Percentiles rank a stretch among this genome's conserved stretches.
These are phyloP conservation scores for Diaporthe citriasiana DNA, from an alignment of 2,329 filamentous ascomycete genomes.

Conservation along the genomic window DNA sequence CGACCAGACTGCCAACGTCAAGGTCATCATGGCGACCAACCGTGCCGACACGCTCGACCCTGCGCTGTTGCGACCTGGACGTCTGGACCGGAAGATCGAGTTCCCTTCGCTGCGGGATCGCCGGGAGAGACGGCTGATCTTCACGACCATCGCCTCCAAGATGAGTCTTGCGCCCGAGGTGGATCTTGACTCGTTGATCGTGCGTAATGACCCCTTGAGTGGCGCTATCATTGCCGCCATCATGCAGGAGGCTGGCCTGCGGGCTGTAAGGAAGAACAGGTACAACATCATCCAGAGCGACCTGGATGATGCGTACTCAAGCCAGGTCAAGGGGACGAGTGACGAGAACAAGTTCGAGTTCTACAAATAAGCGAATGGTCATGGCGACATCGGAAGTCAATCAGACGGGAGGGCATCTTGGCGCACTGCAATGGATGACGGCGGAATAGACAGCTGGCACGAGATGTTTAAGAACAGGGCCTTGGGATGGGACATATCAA, in stretches of 20 bases:
- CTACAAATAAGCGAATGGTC: slow-evolving; percentile 75
- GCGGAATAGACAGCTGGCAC: slow-evolving; percentile 1
- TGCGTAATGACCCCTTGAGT: slow-evolving; percentile 94
- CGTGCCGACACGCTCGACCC: slow-evolving; percentile 97
- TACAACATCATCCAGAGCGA: slow-evolving; percentile 99
- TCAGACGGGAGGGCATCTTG: not conserved
- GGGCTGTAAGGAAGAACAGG: slow-evolving; percentile 95
- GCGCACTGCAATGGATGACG: slow-evolving; percentile 24
- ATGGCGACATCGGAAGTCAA: not conserved
- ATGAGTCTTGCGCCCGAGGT: slow-evolving; percentile 98
- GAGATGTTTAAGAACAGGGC: not conserved
- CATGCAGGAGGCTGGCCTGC: slow-evolving; percentile 97
- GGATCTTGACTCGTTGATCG: slow-evolving; percentile 94
- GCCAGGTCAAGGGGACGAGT: slow-evolving; percentile 87
- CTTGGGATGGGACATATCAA: slow-evolving; percentile 2
- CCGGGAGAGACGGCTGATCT: slow-evolving; percentile 95
- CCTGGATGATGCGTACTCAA: slow-evolving; percentile 96
- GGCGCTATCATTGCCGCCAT: slow-evolving; percentile 98
- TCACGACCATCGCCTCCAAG: slow-evolving; percentile 95
- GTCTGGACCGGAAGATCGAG: slow-evolving; percentile 98
- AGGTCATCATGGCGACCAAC: slow-evolving; percentile 99
- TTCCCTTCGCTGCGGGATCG: slow-evolving; percentile 96
- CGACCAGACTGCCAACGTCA: slow-evolving; percentile 98
- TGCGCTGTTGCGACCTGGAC: slow-evolving; percentile 91
- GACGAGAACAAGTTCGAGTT: slow-evolving; percentile 88